These are phyloP conservation scores for Trichoderma sp. DNA, from an alignment of 2,329 filamentous ascomycete species.

Conservation along the genomic window DNA sequence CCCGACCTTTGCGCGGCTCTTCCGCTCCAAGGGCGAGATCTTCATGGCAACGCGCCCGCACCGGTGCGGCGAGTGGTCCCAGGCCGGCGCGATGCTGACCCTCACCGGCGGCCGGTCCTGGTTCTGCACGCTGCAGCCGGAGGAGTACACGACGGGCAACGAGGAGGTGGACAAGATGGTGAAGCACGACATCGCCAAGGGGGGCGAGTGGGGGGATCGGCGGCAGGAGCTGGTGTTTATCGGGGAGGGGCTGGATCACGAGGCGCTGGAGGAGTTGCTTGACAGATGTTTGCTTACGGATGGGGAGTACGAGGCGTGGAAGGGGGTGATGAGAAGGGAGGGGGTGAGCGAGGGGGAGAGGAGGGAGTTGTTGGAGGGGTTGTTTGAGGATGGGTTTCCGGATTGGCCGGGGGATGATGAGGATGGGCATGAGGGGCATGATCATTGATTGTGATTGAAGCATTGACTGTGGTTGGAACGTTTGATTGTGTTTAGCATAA, in stretches of 20 bases:
- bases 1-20: conserved; percentile 56
- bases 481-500: background rate
- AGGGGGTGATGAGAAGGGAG: conserved; percentile 52
- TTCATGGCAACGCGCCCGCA: conserved; percentile 61
- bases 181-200: conserved; percentile 53
- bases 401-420: conserved; percentile 55
- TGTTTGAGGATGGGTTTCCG: conserved; percentile 63
- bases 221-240: conserved; percentile 75
- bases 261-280: conserved; percentile 54
- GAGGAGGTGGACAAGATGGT: conserved; percentile 52
- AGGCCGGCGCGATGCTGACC: conserved; percentile 66
- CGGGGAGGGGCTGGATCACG: conserved; percentile 62
- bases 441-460: conserved; percentile 27
- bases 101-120: conserved; percentile 57
- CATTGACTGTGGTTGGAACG: conserved; percentile 24
- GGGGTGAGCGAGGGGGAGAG: conserved; percentile 44
- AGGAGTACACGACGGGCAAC: conserved; percentile 53
- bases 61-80: conserved; percentile 62
- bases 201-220: conserved; percentile 68
- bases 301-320: conserved; percentile 58
- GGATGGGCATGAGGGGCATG: conserved; percentile 39
- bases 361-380: conserved; percentile 58
- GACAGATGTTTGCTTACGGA: conserved; percentile 66
- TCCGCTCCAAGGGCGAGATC: conserved; percentile 65
- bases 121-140: conserved; percentile 61